phyloP scores from a whole-genome alignment of 768 basidiomycete species.

The Termitomyces sp. region DNA sequence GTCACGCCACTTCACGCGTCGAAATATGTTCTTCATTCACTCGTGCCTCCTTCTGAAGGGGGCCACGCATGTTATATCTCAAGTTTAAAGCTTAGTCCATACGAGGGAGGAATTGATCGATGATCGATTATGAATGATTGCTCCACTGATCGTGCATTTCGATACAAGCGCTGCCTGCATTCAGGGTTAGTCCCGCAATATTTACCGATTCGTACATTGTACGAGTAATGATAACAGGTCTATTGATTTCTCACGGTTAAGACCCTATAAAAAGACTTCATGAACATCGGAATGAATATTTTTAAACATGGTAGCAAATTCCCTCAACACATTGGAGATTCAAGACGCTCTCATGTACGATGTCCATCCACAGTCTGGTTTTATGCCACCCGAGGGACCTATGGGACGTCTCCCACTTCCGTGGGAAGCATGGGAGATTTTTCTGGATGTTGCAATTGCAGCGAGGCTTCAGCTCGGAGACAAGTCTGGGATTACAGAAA shows the following conservation, averaged over 20 bases:
- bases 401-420: conserved; percentile 9
- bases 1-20: too few relatives aligned
- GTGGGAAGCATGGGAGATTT: conserved; percentile 17
- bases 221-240: background rate
- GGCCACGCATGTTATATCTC: too few relatives aligned
- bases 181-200: too few relatives aligned
- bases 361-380: conserved; percentile 14
- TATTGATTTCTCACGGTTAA: background rate
- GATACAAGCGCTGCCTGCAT: too few relatives aligned
- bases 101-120: too few relatives aligned
- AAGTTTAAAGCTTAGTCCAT: too few relatives aligned
- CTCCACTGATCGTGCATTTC: too few relatives aligned
- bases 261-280: background rate
- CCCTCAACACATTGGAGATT: background rate
- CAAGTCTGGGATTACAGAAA: conserved; percentile 32
- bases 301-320: background rate
- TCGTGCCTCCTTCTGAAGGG: too few relatives aligned
- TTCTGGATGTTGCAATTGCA: conserved; percentile 12
- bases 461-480: conserved; percentile 42
- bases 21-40: too few relatives aligned
- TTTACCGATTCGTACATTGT: too few relatives aligned
- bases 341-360: conserved; percentile 9
- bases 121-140: too few relatives aligned
- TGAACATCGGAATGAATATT: background rate
- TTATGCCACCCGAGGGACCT: conserved; percentile 14